Conservation (phyloP, 169 alveolate genomes). For the Cryptosporidium baileyi region DNA sequence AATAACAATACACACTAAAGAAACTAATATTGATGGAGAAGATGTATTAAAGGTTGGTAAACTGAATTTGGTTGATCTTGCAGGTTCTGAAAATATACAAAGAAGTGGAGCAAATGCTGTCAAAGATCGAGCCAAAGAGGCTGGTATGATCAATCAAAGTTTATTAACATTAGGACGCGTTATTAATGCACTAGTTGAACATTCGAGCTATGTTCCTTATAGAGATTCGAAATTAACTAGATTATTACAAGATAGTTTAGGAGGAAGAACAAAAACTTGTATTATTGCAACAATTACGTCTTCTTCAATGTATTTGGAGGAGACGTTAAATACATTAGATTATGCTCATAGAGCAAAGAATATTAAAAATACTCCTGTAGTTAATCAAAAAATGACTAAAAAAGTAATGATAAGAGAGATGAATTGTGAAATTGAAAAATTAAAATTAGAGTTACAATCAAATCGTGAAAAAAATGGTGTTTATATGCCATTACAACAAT, state of each 20-base stretch:
- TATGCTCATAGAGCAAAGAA: conserved; percentile 92
- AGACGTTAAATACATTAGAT: conserved; percentile 88
- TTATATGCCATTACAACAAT: conserved; percentile 51
- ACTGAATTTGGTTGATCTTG: conserved; percentile 93
- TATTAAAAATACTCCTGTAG: conserved; percentile 88
- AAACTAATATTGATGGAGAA: conserved; percentile 83
- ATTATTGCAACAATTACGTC: conserved; percentile 93
- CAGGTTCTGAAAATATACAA: conserved; percentile 92
- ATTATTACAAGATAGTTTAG: conserved; percentile 90
- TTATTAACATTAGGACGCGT: conserved; percentile 90
- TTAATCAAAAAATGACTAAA: conserved; percentile 88
- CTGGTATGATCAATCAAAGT: conserved; percentile 89
- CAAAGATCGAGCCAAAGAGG: conserved; percentile 88
- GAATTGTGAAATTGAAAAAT: conserved; percentile 77
- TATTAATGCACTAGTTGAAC: conserved; percentile 87
- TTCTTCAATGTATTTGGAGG: conserved; percentile 89
- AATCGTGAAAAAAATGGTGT: conserved; percentile 79
- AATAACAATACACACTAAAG: conserved; percentile 85
- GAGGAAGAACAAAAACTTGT: conserved; percentile 95
- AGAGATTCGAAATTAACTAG: conserved; percentile 95
- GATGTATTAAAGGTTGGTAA: conserved; percentile 86
- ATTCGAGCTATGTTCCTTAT: conserved; percentile 92
- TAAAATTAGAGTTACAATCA: conserved; percentile 72
- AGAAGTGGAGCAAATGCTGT: conserved; percentile 87
- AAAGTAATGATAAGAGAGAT: conserved; percentile 79